These are phyloP conservation scores for Arctium lappa DNA, from an alignment of 129 eudicot species.

Conservation along the genomic window DNA sequence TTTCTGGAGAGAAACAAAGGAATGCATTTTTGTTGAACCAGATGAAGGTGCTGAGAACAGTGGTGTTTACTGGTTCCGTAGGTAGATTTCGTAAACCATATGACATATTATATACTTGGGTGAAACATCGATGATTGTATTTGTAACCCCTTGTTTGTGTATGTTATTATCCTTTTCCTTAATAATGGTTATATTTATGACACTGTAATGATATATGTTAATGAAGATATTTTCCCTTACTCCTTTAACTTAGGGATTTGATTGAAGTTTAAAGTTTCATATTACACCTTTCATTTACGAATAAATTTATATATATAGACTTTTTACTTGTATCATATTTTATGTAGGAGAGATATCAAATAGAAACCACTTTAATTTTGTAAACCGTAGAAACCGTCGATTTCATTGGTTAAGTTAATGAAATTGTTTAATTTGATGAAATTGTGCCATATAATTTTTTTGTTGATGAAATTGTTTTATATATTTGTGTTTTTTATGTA, in stretches of 20 bases:
- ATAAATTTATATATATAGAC: no score
- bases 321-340: no score
- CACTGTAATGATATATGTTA: background rate
- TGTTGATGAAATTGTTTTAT: no score
- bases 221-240: background rate
- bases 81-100: background rate
- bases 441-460: no score
- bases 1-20: constrained; percentile 2
- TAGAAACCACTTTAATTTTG: no score
- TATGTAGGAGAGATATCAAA: no score
- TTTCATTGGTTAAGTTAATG: no score
- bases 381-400: no score
- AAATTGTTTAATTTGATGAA: no score
- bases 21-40: background rate
- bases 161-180: background rate
- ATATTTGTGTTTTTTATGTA: no score
- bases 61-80: background rate
- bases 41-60: constrained; percentile 8
- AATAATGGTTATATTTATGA: background rate
- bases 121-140: background rate
- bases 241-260: background rate
- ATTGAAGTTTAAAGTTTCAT: background rate
- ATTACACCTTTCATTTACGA: no score
- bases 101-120: no score
- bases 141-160: background rate